Base-by-base conservation (phyloP, 2,329 filamentous ascomycete genomes). In the Aspergillus unguis region DNA sequence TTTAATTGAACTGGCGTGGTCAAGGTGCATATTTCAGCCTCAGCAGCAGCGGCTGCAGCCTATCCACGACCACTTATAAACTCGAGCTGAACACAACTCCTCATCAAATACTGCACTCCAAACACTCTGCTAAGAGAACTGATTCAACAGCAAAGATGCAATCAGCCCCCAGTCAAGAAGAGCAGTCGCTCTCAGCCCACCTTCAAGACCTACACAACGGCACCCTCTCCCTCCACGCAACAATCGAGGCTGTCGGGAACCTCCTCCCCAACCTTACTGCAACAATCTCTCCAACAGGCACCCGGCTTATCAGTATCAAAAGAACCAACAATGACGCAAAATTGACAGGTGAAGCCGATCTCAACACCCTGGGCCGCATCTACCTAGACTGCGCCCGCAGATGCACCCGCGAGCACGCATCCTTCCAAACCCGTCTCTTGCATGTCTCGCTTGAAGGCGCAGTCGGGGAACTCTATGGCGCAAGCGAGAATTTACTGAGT, bases 121-220 rank as follows among this genome's bases (percentile, higher is more conserved):
- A 17, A 17, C 17, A 25, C 17, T 7, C 5, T 23, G 8, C 36
- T 8, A 38, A 17, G 17, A 17, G 5, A 17, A 7, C 36, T 37
- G 25, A 8, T 7, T 7, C 3, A 38, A 8, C 2, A 38, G 6
- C 36, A 38, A 38, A n/a, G 6, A 38, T 38, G 36, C 36, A 38
- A n/a, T 17, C 17, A 25, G 25, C 17, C 0, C 3, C n/a, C 7
- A 3, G 7, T 27, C 11, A 27, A 9, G 28, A 25, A 32, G 35
- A 59, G 62, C 3, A 62, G 70, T 41, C 44, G 11, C 49, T 51
- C 3, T 36, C 65, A 57, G 10, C 47, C 9, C 48, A 59, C 23
- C 54, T 63, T 27, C 44, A 57, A 6, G 17, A 52, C 29, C 52
- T 63, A 35, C 9, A 25, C 38, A 27, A 17, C 17, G 17, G 17